Base-by-base conservation (phyloP, 169 alveolate species). In the Cryptosporidium baileyi region DNA sequence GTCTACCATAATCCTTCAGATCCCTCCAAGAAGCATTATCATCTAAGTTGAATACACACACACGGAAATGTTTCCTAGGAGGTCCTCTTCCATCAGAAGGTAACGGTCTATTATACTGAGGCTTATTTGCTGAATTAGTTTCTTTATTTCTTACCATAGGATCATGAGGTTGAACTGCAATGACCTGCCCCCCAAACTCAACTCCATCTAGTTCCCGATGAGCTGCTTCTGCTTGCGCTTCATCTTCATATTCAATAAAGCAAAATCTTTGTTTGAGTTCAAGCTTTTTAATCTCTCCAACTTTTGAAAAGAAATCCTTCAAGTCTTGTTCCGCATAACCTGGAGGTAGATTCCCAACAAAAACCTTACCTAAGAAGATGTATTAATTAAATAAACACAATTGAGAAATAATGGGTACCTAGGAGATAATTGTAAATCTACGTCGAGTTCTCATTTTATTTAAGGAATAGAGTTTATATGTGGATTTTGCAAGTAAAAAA, bases 11-110 rank as follows among this genome's bases (percentile, higher is more conserved):
- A 57, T 93, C 96, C 80, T 93, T 93, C 13, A 93, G 62, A 81
- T 93, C 96, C 49, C 93, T 94, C 96, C 96, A 93, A 45, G 95
- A 92, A 28, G 93, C 94, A 47, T 91, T 92, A 62, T 93, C 93
- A 63, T 93, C 95, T 26, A 93, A 41, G 81, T 93, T 93, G 65
- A 89, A 88, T 15, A 93, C 95, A 26, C 89, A 82, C 81, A 59
- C 88, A 74, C 89, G 57, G 80, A 52, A 81, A 61, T 89, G 62
- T 54, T 89, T 74, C 54, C 89, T 80, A 34, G 91, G 81, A 59
- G 82, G 62, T 13, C 85, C 88, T 61, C 92, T 62, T 19, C 67
- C 81, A 80, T 30, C 81, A 30, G 67, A 28, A 61, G 90, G 63
- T 65, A 81, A 54, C 30, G 89, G 88, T 43, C 89, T 40, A 67